A percentile compares a stretch with the other conserved stretches of the same genome.
phyloP scores from a whole-genome alignment of 352 stramenopile genomes.

The Globisporangium iwayamae region DNA sequence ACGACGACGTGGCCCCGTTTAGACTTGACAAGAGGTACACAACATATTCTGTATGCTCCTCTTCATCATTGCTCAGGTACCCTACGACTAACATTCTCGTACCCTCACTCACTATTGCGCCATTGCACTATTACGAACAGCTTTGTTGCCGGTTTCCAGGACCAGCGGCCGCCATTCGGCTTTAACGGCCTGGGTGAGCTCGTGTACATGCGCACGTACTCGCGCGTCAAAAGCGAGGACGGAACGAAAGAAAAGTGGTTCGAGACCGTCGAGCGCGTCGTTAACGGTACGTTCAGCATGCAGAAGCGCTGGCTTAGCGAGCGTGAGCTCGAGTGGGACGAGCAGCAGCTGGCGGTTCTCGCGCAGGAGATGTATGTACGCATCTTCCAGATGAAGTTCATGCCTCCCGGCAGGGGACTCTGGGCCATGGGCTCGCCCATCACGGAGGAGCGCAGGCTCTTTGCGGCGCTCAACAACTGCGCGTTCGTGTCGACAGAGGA shows the following conservation, averaged over 20 bases:
- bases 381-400: slow-evolving; percentile 95
- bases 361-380: slow-evolving; percentile 90
- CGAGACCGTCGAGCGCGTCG: slow-evolving; percentile 90
- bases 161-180: slow-evolving; percentile 74
- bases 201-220: slow-evolving; percentile 92
- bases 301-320: slow-evolving; percentile 84
- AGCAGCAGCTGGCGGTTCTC: slow-evolving; percentile 31
- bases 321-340: slow-evolving; percentile 65
- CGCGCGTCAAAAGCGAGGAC: slow-evolving; percentile 68
- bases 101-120: not conserved
- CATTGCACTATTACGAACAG: slow-evolving; percentile 5
- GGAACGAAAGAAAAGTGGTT: slow-evolving; percentile 85
- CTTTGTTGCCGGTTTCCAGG: slow-evolving; percentile 54
- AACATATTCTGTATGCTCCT: not conserved
- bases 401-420: slow-evolving; percentile 88
- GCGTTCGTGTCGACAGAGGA: slow-evolving; percentile 90
- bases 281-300: slow-evolving; percentile 93
- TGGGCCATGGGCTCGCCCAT: slow-evolving; percentile 94
- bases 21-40: slow-evolving; percentile 17
- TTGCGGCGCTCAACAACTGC: slow-evolving; percentile 92
- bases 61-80: not conserved
- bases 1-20: not conserved
- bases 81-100: not conserved
- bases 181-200: slow-evolving; percentile 94
- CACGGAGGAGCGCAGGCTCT: slow-evolving; percentile 80